These are phyloP conservation scores for Acanthamoeba triangularis DNA, from an alignment of 208 protist genomes.

Conservation along the genomic window DNA sequence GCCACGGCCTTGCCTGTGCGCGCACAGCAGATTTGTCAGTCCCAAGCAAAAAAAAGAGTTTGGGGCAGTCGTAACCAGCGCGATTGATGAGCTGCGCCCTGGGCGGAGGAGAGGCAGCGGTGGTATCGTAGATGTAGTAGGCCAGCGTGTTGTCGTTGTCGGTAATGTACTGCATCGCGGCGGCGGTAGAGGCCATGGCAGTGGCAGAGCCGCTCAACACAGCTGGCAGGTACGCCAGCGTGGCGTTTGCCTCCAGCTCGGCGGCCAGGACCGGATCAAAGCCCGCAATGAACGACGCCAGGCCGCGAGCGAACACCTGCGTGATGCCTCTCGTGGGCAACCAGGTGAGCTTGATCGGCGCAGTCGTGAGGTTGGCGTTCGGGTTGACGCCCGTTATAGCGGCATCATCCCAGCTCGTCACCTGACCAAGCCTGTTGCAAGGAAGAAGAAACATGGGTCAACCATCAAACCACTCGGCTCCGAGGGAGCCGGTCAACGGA, in stretches of 20 bases:
- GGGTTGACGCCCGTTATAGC: not conserved
- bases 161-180: not conserved
- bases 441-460: not conserved
- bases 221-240: not conserved
- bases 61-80: not conserved
- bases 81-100: not conserved
- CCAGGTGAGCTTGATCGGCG: not conserved
- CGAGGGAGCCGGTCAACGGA: no score
- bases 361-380: not conserved
- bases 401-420: not conserved
- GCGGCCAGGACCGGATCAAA: not conserved
- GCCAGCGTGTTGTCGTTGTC: not conserved
- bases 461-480: no score
- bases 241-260: not conserved
- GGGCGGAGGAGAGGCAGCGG: not conserved
- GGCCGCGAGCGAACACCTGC: not conserved
- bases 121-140: conserved; percentile 13
- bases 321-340: not conserved
- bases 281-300: conserved; percentile 32
- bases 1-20: not conserved
- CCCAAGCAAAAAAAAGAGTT: not conserved
- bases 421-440: not conserved
- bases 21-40: not conserved
- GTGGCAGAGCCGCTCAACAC: not conserved
- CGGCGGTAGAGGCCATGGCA: not conserved